These are phyloP conservation scores for Stachybotrys chartarum DNA, from an alignment of 2,329 filamentous ascomycete genomes.

Conservation along the genomic window DNA sequence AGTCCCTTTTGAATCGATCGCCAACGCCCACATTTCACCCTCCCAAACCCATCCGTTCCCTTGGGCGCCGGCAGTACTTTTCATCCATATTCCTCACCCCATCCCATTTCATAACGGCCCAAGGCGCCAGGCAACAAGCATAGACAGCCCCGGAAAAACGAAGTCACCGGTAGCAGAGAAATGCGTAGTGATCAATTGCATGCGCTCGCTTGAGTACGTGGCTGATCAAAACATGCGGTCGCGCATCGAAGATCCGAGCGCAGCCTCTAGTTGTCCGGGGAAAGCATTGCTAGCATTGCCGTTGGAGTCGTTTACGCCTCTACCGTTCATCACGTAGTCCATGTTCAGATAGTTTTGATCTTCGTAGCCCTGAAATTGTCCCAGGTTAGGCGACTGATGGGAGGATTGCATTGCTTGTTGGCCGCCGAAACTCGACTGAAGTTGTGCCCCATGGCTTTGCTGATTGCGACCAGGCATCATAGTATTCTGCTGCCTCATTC, in stretches of 20 bases:
- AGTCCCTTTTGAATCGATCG: neutral
- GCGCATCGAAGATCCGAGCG: conserved; percentile 13
- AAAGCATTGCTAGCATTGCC: conserved; percentile 4
- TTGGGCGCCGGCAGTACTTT: neutral
- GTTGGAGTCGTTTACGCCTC: conserved; percentile 7
- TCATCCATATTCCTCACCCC: no score
- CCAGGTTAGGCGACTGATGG: conserved; percentile 5
- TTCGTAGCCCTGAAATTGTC: conserved; percentile 10
- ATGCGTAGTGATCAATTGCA: no score
- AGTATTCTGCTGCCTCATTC: conserved; percentile 4
- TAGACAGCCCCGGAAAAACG: neutral
- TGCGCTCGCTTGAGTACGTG: no score
- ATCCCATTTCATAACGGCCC: neutral
- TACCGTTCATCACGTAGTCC: conserved; percentile 14
- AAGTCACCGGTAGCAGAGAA: neutral
- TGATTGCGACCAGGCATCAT: conserved; percentile 3
- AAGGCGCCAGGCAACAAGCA: neutral
- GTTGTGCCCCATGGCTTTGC: conserved; percentile 6
- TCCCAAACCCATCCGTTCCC: neutral
- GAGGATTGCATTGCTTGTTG: conserved; percentile 9
- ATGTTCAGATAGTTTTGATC: conserved; percentile 16
- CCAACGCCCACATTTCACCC: neutral
- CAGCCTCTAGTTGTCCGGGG: conserved; percentile 6
- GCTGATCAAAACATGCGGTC: conserved; percentile 4
- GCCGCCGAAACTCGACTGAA: conserved; percentile 4